Base-by-base conservation (phyloP, 2,329 filamentous ascomycete genomes). In the Colletotrichum liriopes region DNA sequence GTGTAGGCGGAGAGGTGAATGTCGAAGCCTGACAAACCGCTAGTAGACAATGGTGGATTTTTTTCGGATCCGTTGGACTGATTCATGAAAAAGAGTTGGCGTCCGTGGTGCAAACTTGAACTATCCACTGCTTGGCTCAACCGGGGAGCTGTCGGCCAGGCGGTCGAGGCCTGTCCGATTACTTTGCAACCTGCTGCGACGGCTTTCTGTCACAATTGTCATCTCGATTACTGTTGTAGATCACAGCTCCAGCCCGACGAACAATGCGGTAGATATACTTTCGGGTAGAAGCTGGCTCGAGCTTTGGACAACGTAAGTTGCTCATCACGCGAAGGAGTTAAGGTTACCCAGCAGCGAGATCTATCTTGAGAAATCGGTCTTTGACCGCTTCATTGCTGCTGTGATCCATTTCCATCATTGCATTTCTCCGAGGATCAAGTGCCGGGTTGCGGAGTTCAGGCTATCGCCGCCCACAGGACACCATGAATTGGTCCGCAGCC, bases 251-350 rank as follows among this genome's bases (percentile, higher is more conserved):
- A 29, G n/a, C 18, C 41, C 45, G n/a, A 52, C 12, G 35, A 37
- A 35, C 37, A 41, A 41, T 39, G 32, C 52, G 65, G 54, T 37
- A 55, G 39, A 67, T 69, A 41, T 54, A 18, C 59, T 39, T 69
- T 32, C 12, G 49, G 41, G 16, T 52, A 32, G 18, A 51, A 37
- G 16, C n/a, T 26, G 60, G 16, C 35, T 63, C 35, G 37, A 39
- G 23, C 60, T 52, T 68, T 68, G 69, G 49, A 69, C 35, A 26
- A 49, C 43, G 54, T 26, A 60, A 26, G 59, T 23, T 45, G 39
- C 47, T 60, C 35, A 54, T 45, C 52, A 49, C 52, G 23, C 39
- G 32, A 18, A 4, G 29, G 2, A 39, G 41, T 37, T 26, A 41
- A 45, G 43, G 52, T 37, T 59, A 49, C 52, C 29, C 37, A 23